Percentiles rank a stretch among this genome's conserved stretches.
phyloP scores from a whole-genome alignment of 1,284 basidiomycete species.

The Rhodotorula sp. region DNA sequence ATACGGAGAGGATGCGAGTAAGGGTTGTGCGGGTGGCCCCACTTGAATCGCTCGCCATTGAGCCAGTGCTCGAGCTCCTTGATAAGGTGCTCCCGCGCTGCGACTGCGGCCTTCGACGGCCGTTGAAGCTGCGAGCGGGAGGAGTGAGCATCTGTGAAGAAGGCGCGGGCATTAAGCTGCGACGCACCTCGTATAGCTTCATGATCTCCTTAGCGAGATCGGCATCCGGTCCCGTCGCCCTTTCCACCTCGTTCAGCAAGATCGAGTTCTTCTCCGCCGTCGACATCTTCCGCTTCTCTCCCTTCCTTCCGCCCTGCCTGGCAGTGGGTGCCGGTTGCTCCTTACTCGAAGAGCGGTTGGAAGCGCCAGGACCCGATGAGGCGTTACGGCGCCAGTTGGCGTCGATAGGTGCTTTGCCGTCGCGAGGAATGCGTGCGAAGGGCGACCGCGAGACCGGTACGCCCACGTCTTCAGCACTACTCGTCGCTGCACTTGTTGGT shows the following conservation, averaged over 20 bases:
- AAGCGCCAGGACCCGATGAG: no score
- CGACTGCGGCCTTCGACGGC: slow-evolving; percentile 23
- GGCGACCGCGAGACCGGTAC: neutral
- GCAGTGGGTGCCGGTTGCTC: no score
- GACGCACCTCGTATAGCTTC: slow-evolving; percentile 18
- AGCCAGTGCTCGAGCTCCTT: slow-evolving; percentile 21
- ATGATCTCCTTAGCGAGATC: slow-evolving; percentile 9
- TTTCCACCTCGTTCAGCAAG: slow-evolving; percentile 2
- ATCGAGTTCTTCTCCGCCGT: neutral
- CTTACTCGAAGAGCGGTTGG: no score
- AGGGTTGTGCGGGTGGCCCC: slow-evolving; percentile 32
- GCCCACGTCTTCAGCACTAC: neutral
- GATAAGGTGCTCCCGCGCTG: slow-evolving; percentile 30
- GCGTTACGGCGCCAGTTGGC: neutral
- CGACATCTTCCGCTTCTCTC: neutral
- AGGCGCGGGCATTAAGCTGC: no score
- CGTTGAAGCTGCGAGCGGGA: slow-evolving; percentile 19
- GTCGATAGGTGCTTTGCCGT: no score
- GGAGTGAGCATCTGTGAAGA: neutral
- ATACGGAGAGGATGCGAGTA: slow-evolving; percentile 23
- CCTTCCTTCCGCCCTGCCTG: neutral
- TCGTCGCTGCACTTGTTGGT: neutral
- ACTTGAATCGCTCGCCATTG: slow-evolving; percentile 27
- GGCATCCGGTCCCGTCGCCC: slow-evolving; percentile 3
- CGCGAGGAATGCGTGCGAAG: neutral